These are phyloP conservation scores for Heterobasidion parviporum DNA, from an alignment of 1,284 basidiomycete species.

Conservation along the genomic window DNA sequence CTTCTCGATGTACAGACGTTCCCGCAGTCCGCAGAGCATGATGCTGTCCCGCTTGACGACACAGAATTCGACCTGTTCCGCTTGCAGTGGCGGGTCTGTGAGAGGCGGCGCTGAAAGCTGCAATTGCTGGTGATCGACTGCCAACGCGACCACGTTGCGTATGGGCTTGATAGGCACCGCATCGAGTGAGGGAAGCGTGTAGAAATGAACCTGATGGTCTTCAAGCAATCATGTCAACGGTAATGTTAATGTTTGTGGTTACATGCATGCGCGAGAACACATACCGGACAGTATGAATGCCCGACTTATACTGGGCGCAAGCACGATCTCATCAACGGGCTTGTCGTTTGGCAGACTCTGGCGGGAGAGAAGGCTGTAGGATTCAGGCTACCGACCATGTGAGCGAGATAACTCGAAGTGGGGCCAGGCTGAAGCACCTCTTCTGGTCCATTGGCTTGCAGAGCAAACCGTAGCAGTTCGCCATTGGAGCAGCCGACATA, in stretches of 20 bases:
- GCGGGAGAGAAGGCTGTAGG: constrained; percentile 60
- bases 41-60: constrained; percentile 69
- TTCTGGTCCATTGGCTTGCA: constrained; percentile 46
- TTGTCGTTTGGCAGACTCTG: constrained; percentile 55
- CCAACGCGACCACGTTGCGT: constrained; percentile 69
- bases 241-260: constrained; percentile 3
- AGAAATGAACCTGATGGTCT: constrained; percentile 79
- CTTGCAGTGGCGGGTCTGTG: constrained; percentile 18
- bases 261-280: constrained; percentile 7
- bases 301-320: constrained; percentile 67
- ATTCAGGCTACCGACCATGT: constrained; percentile 36
- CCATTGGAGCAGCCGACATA: constrained; percentile 71
- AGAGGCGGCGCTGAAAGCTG: constrained; percentile 39
- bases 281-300: constrained; percentile 67
- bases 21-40: constrained; percentile 57
- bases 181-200: constrained; percentile 73
- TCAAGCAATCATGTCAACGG: no score
- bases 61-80: constrained; percentile 67
- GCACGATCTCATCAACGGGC: constrained; percentile 68
- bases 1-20: constrained; percentile 54
- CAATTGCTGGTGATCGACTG: constrained; percentile 75
- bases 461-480: constrained; percentile 56
- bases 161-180: constrained; percentile 70
- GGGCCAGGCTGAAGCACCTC: constrained; percentile 30
- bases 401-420: background rate